phyloP scores from a whole-genome alignment of 371 early-diverging fungal species.

The Mucor lusitanicus region DNA sequence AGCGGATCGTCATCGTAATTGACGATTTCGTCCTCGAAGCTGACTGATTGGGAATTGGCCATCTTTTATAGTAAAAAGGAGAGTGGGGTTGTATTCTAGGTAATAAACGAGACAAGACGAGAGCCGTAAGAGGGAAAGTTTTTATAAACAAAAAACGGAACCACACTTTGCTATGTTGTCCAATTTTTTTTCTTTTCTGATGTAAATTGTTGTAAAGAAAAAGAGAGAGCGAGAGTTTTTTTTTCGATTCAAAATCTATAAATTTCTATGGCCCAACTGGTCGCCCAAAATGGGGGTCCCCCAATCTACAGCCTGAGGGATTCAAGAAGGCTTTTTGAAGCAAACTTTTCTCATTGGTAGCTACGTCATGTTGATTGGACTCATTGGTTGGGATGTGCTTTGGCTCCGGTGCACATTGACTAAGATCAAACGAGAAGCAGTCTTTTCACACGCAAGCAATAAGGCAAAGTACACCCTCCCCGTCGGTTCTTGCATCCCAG shows the following conservation, averaged over 20 bases:
- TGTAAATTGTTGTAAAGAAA: background rate
- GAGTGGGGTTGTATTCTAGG: background rate
- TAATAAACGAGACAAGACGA: background rate
- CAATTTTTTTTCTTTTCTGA: background rate
- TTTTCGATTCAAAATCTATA: background rate
- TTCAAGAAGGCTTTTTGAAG: background rate
- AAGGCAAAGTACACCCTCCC: background rate
- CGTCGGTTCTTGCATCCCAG: background rate
- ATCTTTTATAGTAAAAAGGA: constrained; percentile 4
- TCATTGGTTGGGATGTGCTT: background rate
- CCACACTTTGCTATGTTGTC: constrained; percentile 3
- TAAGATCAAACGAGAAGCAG: background rate
- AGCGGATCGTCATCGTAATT: constrained; percentile 28
- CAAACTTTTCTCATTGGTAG: constrained; percentile 1
- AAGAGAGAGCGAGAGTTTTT: background rate
- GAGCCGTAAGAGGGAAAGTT: constrained; percentile 6
- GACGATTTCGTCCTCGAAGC: constrained; percentile 20
- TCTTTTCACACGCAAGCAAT: constrained; percentile 1
- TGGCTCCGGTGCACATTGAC: background rate
- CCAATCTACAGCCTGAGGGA: background rate
- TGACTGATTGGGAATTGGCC: constrained; percentile 25
- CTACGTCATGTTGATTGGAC: background rate
- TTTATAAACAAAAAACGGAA: constrained; percentile 4
- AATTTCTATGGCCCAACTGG: background rate
- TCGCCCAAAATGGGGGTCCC: background rate